Evolutionary conservation across 495 filamentous ascomycete species (phyloP).

Genomic region (Aspergillus sparsus): DNA sequence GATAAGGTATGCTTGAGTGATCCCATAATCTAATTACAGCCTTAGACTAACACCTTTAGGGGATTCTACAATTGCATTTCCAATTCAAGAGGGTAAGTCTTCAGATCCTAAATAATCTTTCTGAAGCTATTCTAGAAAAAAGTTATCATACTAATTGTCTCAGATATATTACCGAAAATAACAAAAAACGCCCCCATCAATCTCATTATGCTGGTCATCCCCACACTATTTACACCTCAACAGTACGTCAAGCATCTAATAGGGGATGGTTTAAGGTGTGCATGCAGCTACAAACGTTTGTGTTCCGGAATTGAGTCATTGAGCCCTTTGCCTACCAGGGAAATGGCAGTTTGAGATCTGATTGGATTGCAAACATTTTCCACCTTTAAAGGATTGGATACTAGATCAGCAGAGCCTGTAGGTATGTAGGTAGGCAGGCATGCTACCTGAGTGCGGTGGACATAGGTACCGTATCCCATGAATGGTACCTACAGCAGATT

Average conservation of each 20-base stretch:
- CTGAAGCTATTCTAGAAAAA: background rate
- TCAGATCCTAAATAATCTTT: background rate
- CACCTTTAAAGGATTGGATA: constrained; percentile 17
- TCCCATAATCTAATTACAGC: constrained; percentile 16
- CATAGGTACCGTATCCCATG: constrained; percentile 21
- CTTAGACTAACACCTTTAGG: constrained; percentile 50
- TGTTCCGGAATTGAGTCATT: background rate
- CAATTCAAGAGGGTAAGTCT: constrained; percentile 82
- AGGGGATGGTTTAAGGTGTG: constrained; percentile 9
- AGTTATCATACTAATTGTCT: constrained; percentile 24
- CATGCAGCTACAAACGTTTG: constrained; percentile 13
- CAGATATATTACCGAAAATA: constrained; percentile 44
- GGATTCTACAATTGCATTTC: constrained; percentile 96
- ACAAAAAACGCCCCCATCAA: background rate
- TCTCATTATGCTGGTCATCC: constrained; percentile 3
- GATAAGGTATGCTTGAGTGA: constrained; percentile 75
- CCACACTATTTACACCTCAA: constrained; percentile 6
- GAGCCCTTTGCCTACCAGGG: constrained; percentile 17
- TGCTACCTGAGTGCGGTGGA: too few relatives aligned
- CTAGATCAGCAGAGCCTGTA: background rate
- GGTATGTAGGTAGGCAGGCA: too few relatives aligned
- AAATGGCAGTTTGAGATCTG: constrained; percentile 1
- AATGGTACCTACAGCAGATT: constrained; percentile 10
- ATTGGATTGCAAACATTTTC: constrained; percentile 26
- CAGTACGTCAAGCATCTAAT: constrained; percentile 2